Percentiles rank a stretch among this genome's conserved stretches.
phyloP scores from a whole-genome alignment of 768 basidiomycete species.

The Serendipita indica region DNA sequence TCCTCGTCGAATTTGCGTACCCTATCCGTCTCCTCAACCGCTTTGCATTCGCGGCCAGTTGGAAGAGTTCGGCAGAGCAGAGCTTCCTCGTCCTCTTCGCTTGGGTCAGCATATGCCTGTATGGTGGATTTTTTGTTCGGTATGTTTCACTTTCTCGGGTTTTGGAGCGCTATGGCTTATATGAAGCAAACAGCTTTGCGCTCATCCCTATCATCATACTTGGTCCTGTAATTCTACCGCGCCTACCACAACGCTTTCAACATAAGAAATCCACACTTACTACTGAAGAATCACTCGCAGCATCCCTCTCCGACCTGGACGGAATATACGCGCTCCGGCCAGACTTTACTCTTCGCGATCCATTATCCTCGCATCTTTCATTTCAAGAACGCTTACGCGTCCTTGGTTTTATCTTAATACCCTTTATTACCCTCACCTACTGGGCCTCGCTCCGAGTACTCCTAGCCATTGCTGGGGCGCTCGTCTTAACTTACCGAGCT shows the following conservation, averaged over 20 bases:
- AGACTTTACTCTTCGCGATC: conserved; percentile 16
- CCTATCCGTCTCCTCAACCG: conserved; percentile 31
- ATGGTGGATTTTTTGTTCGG: neutral
- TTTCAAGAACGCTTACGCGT: conserved; percentile 33
- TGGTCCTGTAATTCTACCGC: conserved; percentile 19
- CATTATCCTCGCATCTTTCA: conserved; percentile 21
- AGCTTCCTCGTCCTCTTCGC: conserved; percentile 48
- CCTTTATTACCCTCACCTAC: conserved; percentile 52
- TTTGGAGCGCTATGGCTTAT: neutral
- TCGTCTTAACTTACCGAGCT: conserved; percentile 47
- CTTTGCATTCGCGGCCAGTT: conserved; percentile 36
- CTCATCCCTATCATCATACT: conserved; percentile 11
- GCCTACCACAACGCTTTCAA: conserved; percentile 13
- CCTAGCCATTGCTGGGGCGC: conserved; percentile 42
- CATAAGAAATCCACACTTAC: conserved; percentile 21
- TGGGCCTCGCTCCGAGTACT: conserved; percentile 48
- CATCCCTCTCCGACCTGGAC: conserved; percentile 48
- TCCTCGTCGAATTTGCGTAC: conserved; percentile 49
- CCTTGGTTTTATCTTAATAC: conserved; percentile 39
- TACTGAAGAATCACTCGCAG: conserved; percentile 41
- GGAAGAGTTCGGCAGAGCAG: conserved; percentile 39
- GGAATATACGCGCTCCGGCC: conserved; percentile 48
- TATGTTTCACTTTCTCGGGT: neutral
- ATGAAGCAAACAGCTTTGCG: neutral
- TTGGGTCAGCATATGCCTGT: conserved; percentile 69